A percentile compares a stretch with the other conserved stretches of the same genome.
Conservation (phyloP, 768 basidiomycete genomes). For the Leccinum fibrillosum region DNA sequence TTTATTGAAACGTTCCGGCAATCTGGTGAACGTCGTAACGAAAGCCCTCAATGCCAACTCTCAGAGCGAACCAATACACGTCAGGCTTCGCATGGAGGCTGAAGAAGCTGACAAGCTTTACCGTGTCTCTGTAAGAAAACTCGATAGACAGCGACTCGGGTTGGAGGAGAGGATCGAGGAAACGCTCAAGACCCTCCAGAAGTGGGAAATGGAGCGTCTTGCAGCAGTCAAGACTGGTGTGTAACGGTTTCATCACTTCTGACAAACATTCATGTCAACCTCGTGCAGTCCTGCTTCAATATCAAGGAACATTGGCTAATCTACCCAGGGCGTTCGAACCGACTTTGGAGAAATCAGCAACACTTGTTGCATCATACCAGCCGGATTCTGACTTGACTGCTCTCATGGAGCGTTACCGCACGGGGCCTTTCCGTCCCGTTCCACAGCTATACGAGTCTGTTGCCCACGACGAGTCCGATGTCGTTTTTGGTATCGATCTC, state of each 20-base stretch:
- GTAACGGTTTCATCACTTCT: constrained; percentile 23
- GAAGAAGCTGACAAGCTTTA: constrained; percentile 79
- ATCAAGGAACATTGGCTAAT: constrained; percentile 75
- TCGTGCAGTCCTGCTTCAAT: constrained; percentile 71
- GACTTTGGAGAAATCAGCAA: constrained; percentile 65
- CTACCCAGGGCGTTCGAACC: constrained; percentile 66
- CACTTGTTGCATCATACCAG: constrained; percentile 79
- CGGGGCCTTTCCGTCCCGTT: constrained; percentile 86
- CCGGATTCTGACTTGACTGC: constrained; percentile 85
- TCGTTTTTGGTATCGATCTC: constrained; percentile 88
- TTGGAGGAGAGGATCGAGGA: constrained; percentile 88
- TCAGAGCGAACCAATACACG: constrained; percentile 59
- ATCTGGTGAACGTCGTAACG: constrained; percentile 65
- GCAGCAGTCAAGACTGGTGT: constrained; percentile 78
- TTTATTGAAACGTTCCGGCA: constrained; percentile 66
- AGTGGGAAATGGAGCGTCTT: constrained; percentile 83
- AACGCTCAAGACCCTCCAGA: constrained; percentile 72
- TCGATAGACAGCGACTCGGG: constrained; percentile 80
- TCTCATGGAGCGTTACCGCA: constrained; percentile 89
- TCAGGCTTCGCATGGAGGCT: constrained; percentile 74
- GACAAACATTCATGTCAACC: neutral
- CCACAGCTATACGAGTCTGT: constrained; percentile 87
- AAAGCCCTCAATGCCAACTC: constrained; percentile 58
- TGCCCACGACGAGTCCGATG: constrained; percentile 78
- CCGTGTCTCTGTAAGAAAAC: constrained; percentile 72